Evolutionary conservation across 2,329 filamentous ascomycete genomes (phyloP), one percentile per base, ranked within the genome.

Genomic region (Claviceps sp.): DNA sequence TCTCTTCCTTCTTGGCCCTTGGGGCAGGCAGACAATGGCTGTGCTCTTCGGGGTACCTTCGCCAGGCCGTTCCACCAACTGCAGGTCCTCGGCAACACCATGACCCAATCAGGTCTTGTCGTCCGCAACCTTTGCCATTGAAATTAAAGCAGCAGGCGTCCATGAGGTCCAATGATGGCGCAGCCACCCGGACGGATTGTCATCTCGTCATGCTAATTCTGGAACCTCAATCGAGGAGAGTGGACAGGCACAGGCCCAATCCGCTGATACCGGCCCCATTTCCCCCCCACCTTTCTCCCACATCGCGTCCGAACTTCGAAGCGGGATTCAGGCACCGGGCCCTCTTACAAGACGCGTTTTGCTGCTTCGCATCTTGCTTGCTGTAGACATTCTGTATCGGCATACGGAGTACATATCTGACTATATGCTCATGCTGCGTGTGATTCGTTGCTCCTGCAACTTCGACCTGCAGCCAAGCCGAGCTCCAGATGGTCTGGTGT

Each of bases 121-220:
- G 16, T 18, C n/a, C 7, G 13, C 43, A 16, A 4, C 26, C 9
- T 34, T 34, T 18, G 16, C 8, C 26, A 6, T 46, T 3, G 26
- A 46, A 20, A 46, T 46, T 34, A n/a, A 20, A 46, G 44, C 34
- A 34, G 16, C 44, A 18, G n/a, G 44, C 44, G 41, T 43, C 41
- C 5, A 24, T 43, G 20, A 41, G 30, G 30, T 34, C 9, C 30
- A 34, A 24, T 41, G 54, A 64, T 60, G 63, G 64, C 62, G 61
- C 62, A 65, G 64, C 63, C 59, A 63, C 62, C 60, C 52, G 54
- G 53, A 57, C 57, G 48, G 37, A 24, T 51, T 52, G 47, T 50
- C 46, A 55, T 34, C 30, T 34, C 30, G 30, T 34, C 30, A 34
- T 64, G 65, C 65, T 67, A 67, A 66, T 65, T 67, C 65, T 63